Conservation (phyloP, 73 alveolate species). For the Effrenium voratum region DNA sequence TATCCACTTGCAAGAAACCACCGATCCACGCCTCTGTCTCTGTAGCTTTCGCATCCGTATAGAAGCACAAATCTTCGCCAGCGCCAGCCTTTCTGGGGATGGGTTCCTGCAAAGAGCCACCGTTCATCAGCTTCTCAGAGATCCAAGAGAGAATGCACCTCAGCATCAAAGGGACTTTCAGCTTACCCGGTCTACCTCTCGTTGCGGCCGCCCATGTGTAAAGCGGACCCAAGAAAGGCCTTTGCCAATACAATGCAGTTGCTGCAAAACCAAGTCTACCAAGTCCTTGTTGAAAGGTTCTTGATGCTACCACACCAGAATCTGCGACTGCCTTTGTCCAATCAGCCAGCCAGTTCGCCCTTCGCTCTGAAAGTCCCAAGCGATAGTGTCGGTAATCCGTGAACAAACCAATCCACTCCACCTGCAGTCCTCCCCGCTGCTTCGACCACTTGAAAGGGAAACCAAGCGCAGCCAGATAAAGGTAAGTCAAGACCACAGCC, state of each 20-base stretch:
- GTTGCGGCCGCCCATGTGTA: not conserved
- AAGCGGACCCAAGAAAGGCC: not conserved
- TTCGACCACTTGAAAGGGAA: slow-evolving; percentile 25
- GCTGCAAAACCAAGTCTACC: not conserved
- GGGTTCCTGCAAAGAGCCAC: not conserved
- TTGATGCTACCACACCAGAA: not conserved
- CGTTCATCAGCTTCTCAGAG: not conserved
- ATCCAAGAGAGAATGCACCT: not conserved
- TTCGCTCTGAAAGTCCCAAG: not conserved
- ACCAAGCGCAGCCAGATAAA: not conserved
- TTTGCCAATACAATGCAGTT: not conserved
- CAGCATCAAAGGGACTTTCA: not conserved
- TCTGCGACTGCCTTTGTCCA: not conserved
- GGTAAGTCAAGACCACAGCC: not conserved
- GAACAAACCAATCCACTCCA: slow-evolving; percentile 11
- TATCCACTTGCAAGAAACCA: not conserved
- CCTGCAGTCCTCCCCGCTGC: not conserved
- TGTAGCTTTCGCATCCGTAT: not conserved
- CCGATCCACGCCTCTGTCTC: not conserved
- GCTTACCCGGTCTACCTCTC: not conserved
- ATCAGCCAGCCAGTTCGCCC: not conserved
- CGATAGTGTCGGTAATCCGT: not conserved
- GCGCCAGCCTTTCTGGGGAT: not conserved
- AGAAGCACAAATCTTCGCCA: not conserved
- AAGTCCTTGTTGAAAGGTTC: not conserved